Evolutionary conservation across 331 rosid genomes (phyloP).

Genomic region (Dryas integrifolia): DNA sequence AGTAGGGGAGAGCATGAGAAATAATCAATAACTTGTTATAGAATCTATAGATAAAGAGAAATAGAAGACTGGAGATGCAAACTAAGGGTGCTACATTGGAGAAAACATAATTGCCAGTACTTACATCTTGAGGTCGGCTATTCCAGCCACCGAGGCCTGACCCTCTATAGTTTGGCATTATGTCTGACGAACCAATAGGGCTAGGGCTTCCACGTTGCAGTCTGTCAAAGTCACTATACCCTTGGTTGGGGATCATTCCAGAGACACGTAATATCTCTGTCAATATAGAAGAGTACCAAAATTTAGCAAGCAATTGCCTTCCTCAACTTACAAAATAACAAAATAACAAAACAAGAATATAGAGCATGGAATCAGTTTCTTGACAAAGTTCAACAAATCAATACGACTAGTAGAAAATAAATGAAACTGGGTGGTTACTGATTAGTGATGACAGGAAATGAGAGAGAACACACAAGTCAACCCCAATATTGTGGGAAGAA

Average conservation of each 20-base stretch:
- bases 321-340: constrained; percentile 1
- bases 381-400: background rate
- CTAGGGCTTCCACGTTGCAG: constrained; percentile 55
- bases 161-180: constrained; percentile 40
- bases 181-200: constrained; percentile 53
- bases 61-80: background rate
- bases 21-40: background rate
- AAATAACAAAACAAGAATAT: constrained; percentile 16
- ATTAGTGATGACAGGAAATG: background rate
- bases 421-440: background rate
- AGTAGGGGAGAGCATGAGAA: background rate
- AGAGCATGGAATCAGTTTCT: constrained; percentile 6
- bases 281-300: constrained; percentile 19
- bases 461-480: constrained; percentile 6
- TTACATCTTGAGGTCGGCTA: constrained; percentile 58
- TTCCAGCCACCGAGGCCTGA: constrained; percentile 51
- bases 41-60: background rate
- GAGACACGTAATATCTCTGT: constrained; percentile 70
- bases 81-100: background rate
- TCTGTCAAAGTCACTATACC: constrained; percentile 56
- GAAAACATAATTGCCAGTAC: constrained; percentile 10
- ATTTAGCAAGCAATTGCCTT: constrained; percentile 28
- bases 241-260: constrained; percentile 64
- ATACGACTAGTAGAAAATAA: background rate
- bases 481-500: background rate